Conservation (phyloP, 1,284 basidiomycete genomes). For the Papiliotrema nemorosa region DNA sequence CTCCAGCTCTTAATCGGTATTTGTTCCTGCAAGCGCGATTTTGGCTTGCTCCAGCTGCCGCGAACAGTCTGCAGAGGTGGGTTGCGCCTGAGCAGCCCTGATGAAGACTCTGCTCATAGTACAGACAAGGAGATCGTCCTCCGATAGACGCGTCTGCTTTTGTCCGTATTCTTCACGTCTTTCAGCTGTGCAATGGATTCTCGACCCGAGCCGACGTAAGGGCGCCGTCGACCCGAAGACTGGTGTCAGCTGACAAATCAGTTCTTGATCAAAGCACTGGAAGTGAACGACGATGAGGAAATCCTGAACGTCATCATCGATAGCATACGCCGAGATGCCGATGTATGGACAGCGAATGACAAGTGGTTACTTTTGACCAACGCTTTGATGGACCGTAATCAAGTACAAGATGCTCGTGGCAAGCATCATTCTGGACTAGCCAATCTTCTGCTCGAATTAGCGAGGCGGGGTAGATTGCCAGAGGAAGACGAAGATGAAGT, state of each 20-base stretch:
- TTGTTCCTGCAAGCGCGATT: constrained; percentile 41
- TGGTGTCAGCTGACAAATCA: constrained; percentile 11
- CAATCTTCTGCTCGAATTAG: constrained; percentile 26
- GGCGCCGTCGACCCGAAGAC: background rate
- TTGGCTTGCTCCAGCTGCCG: constrained; percentile 32
- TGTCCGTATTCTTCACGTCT: constrained; percentile 36
- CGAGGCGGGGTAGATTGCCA: constrained; percentile 24
- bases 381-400: constrained; percentile 36
- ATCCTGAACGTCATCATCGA: constrained; percentile 39
- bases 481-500: constrained; percentile 34
- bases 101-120: background rate
- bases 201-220: constrained; percentile 41
- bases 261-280: constrained; percentile 29
- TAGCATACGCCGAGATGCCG: constrained; percentile 37
- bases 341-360: constrained; percentile 46
- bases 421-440: constrained; percentile 25
- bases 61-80: constrained; percentile 23
- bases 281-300: constrained; percentile 33
- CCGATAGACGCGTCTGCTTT: constrained; percentile 41
- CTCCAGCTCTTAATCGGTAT: constrained; percentile 28
- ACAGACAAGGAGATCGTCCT: constrained; percentile 20
- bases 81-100: constrained; percentile 1
- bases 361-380: constrained; percentile 36
- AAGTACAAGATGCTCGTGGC: constrained; percentile 22
- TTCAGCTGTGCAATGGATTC: constrained; percentile 31